Evolutionary conservation across 306 rosid genomes (phyloP), one percentile per base, ranked within the genome.

Genomic region (Sechiopsis laciniata): DNA sequence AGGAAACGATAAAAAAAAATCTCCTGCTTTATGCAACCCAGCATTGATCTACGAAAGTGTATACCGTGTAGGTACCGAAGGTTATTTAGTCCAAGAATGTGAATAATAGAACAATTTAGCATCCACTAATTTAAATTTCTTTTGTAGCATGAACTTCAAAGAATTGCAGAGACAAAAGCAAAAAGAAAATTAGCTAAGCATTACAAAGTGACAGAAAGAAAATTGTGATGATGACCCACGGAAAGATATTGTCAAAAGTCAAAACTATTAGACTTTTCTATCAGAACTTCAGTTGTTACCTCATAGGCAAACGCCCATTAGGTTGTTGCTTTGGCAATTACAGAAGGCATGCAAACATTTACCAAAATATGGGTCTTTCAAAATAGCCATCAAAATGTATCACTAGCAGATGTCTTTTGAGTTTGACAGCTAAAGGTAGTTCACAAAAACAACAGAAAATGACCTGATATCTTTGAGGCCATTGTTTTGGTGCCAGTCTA

Each of bases 391-490:
- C n/a, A 14, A 70, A 70, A 70, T 24, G 59, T 5, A 8, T 21
- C 42, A 21, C 14, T 22, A 51, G 8, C 10, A 21, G 3, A 12
- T 51, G 58, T 69, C 73, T 45, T 50, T 51, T 12, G 24, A 50
- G 21, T 26, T 26, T 26, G 29, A 26, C 57, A 14, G 45, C 74
- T 26, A 52, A 70, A 26, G 55, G 37, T 32, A 32, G 37, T 48
- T 70, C 59, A 6, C 54, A 15, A 6, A 70, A 51, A 68, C 48
- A 51, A 52, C 21, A 69, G 73, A 32, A 68, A 67, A 68, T 50
- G 17, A 46, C 22, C 14, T 51, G 24, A 70, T 22, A 50, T 69
- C 40, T 48, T 21, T 13, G n/a, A 69, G 73, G 14, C 73, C 22
- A 13, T 7, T 1, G 21, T 22, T 68, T 50, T 50, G 21, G 58